A percentile compares a stretch with the other conserved stretches of the same genome.
Evolutionary conservation across 225 moss, liverwort and hornwort genomes (phyloP).

Genomic region (Physcomitrellopsis africana): DNA sequence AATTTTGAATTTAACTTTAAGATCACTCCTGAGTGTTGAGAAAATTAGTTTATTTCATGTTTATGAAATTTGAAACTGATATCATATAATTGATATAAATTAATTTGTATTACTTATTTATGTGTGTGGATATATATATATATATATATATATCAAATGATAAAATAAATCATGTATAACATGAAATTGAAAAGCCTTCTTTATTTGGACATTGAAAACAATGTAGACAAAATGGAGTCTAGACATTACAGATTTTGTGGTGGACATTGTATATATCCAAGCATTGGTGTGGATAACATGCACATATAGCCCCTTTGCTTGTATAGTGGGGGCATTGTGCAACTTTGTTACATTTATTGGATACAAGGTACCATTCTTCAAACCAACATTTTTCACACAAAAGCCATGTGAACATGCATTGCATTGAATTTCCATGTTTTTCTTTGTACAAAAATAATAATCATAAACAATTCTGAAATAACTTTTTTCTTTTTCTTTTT

Average conservation of each 20-base stretch:
- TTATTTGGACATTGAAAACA: neutral
- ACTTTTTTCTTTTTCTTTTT: neutral
- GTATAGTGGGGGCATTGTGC: constrained; percentile 61
- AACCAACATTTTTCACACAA: no score
- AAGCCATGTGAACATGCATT: neutral
- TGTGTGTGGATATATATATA: no score
- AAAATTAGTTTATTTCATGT: no score
- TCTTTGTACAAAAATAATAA: no score
- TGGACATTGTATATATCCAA: constrained; percentile 85
- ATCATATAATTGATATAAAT: no score
- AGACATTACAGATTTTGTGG: constrained; percentile 73
- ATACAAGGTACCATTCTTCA: constrained; percentile 49
- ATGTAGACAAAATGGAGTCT: constrained; percentile 68
- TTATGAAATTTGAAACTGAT: no score
- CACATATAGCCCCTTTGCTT: constrained; percentile 69
- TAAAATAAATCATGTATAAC: no score
- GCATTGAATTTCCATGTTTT: neutral
- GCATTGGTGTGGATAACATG: constrained; percentile 82
- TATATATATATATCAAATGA: no score
- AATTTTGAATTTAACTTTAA: no score
- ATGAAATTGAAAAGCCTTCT: no score
- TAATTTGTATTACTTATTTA: no score
- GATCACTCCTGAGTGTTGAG: no score
- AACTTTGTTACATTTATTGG: constrained; percentile 74
- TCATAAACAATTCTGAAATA: neutral